These are phyloP conservation scores for Lyophyllum atratum DNA, from an alignment of 768 basidiomycete genomes.

Conservation along the genomic window DNA sequence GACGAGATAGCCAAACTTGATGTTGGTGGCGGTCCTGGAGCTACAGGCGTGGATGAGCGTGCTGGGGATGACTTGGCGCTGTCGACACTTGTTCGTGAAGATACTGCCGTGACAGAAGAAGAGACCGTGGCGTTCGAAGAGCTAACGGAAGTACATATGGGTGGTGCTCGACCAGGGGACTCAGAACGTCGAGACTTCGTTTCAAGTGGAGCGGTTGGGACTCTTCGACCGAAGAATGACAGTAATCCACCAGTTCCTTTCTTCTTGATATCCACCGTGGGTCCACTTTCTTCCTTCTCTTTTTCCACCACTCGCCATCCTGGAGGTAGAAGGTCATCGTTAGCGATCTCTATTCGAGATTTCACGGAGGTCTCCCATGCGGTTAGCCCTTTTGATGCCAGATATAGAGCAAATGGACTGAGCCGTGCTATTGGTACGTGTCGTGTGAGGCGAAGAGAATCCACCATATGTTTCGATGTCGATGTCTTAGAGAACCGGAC, in stretches of 20 bases:
- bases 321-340: conserved; percentile 60
- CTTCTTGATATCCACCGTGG: conserved; percentile 45
- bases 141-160: conserved; percentile 2
- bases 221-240: conserved; percentile 67
- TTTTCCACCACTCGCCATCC: conserved; percentile 77
- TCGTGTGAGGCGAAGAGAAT: conserved; percentile 65
- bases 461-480: conserved; percentile 57
- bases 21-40: conserved; percentile 7
- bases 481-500: conserved; percentile 56
- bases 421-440: conserved; percentile 50
- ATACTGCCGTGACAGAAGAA: conserved; percentile 17
- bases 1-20: conserved; percentile 5
- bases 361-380: conserved; percentile 77
- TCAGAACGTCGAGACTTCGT: conserved; percentile 12
- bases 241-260: conserved; percentile 60
- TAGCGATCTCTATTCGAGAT: conserved; percentile 44
- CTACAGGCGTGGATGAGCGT: conserved; percentile 11
- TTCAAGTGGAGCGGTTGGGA: conserved; percentile 11
- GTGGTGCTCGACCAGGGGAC: conserved; percentile 12
- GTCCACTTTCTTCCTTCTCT: conserved; percentile 36
- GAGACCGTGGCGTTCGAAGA: conserved; percentile 4
- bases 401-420: conserved; percentile 72
- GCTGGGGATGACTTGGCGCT: conserved; percentile 6
- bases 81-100: conserved; percentile 30
- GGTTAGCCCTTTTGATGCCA: conserved; percentile 70